Evolutionary conservation across 2,329 filamentous ascomycete genomes (phyloP).

Genomic region (Apiospora hydei): DNA sequence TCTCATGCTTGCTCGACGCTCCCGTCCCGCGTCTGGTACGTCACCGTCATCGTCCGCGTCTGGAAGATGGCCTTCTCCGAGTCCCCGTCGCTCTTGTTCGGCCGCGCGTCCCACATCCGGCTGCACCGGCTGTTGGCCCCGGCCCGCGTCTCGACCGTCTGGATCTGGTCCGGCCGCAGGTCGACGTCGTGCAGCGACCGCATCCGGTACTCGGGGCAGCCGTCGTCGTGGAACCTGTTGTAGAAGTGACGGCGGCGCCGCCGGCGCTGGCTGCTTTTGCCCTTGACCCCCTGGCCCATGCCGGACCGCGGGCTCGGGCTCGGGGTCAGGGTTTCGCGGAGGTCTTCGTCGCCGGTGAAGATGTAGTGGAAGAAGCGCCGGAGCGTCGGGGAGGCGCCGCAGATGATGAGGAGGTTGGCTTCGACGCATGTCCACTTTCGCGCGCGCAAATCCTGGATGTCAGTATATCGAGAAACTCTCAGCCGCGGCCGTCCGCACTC

Average conservation of each 20-base stretch:
- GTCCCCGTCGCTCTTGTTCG: conserved; percentile 10
- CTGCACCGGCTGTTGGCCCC: not conserved
- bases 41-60: conserved; percentile 26
- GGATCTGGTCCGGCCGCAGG: conserved; percentile 2
- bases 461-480: not conserved
- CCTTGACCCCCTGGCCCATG: too few species aligned
- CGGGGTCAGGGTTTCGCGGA: not conserved
- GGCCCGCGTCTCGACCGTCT: conserved; percentile 19
- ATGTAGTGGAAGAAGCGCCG: conserved; percentile 37
- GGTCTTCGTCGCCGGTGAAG: not conserved
- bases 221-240: not conserved
- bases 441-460: not conserved
- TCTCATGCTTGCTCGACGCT: not conserved
- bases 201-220: not conserved
- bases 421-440: conserved; percentile 36
- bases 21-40: conserved; percentile 14
- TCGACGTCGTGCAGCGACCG: not conserved
- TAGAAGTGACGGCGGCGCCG: not conserved
- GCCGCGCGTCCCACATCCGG: conserved; percentile 19
- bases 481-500: not conserved
- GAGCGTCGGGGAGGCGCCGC: conserved; percentile 39
- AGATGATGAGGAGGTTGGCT: conserved; percentile 40
- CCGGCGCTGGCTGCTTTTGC: too few species aligned
- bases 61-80: conserved; percentile 24
- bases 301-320: too few species aligned